Conservation (phyloP, 2,329 filamentous ascomycete species). For the Aspergillus brunneoviolaceus region DNA sequence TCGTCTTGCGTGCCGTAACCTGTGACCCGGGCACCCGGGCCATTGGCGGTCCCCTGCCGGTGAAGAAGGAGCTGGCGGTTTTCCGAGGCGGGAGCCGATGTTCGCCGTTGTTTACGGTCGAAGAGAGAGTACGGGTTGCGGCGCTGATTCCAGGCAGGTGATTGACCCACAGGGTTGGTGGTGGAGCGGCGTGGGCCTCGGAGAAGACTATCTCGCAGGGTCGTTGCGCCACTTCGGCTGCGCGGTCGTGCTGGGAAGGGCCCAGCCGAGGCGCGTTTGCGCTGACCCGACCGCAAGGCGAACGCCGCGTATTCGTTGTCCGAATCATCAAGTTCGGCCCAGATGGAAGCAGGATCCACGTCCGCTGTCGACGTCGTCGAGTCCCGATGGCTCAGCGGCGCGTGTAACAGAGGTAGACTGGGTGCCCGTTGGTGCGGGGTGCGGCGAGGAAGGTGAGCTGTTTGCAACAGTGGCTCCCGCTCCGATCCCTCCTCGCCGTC, state of each 20-base stretch:
- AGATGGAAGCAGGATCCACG: slow-evolving; percentile 76
- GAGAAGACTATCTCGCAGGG: slow-evolving; percentile 14
- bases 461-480: slow-evolving; percentile 40
- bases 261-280: slow-evolving; percentile 15
- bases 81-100: slow-evolving; percentile 28
- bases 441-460: slow-evolving; percentile 24
- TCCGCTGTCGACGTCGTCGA: slow-evolving; percentile 52
- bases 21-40: slow-evolving; percentile 16
- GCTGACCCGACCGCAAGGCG: slow-evolving; percentile 13
- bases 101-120: slow-evolving; percentile 21
- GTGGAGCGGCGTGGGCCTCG: slow-evolving; percentile 27
- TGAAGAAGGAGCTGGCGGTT: slow-evolving; percentile 21
- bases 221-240: slow-evolving; percentile 24
- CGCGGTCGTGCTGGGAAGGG: slow-evolving; percentile 21
- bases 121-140: slow-evolving; percentile 16
- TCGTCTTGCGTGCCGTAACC: slow-evolving; percentile 30
- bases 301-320: slow-evolving; percentile 38
- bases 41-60: slow-evolving; percentile 34
- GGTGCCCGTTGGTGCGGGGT: slow-evolving; percentile 35
- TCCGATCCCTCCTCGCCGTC: slow-evolving; percentile 44
- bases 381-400: slow-evolving; percentile 44
- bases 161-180: slow-evolving; percentile 19
- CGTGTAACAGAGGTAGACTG: slow-evolving; percentile 31
- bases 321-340: slow-evolving; percentile 82
- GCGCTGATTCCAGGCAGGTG: slow-evolving; percentile 23